Evolutionary conservation across 306 rosid genomes (phyloP).

Genomic region (Betula pendula): DNA sequence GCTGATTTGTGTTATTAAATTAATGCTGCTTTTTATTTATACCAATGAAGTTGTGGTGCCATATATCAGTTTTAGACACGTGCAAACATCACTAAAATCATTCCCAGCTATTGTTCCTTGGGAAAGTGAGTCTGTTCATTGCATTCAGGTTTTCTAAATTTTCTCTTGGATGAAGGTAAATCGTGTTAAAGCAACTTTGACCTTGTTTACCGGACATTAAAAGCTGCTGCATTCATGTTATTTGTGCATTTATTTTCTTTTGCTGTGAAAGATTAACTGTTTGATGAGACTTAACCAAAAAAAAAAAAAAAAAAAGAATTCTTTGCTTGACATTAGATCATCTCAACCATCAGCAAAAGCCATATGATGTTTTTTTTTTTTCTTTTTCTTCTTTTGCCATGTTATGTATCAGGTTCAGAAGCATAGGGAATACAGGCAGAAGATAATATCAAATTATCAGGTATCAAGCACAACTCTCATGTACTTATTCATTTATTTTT

Average conservation of each 20-base stretch:
- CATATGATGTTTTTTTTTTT: slow-evolving; percentile 16
- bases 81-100: background rate
- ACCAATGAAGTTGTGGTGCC: background rate
- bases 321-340: background rate
- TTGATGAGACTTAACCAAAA: background rate
- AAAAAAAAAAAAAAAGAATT: background rate
- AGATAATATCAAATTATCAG: slow-evolving; percentile 74
- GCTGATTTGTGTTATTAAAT: background rate
- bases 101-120: background rate
- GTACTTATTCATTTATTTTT: slow-evolving; percentile 1
- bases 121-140: background rate
- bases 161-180: background rate
- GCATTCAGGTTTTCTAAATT: background rate
- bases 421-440: slow-evolving; percentile 77
- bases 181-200: background rate
- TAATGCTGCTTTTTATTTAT: background rate
- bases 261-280: background rate
- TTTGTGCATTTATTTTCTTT: background rate
- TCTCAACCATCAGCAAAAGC: background rate
- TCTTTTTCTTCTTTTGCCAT: slow-evolving; percentile 16
- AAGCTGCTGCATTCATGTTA: background rate
- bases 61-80: background rate
- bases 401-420: slow-evolving; percentile 60
- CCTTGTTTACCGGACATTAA: background rate
- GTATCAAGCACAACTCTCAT: slow-evolving; percentile 35